Base-by-base conservation (phyloP, 2,329 filamentous ascomycete species). In the Sphaerulina musiva region DNA sequence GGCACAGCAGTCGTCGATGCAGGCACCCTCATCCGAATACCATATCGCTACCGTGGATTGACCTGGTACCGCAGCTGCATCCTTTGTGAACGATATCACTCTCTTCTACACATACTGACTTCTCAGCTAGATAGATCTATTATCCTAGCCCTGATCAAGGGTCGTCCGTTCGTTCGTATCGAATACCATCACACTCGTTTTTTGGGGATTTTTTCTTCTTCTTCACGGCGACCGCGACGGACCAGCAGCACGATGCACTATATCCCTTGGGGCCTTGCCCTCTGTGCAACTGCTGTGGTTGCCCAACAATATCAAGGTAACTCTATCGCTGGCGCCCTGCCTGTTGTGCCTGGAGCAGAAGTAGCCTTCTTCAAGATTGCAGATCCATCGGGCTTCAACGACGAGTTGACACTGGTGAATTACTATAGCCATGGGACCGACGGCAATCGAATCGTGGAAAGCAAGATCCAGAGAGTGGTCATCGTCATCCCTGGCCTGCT, bases 311-410 rank as follows among this genome's bases (percentile, higher is more conserved):
- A 63, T 43, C 58, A 53, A 3, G 63, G 64, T 36, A 59, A 64
- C 36, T 38, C 49, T 14, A 65, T 66, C 48, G 56, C 54, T 31
- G 60, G 57, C n/a, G 47, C 43, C 23, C 55, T 65, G 11, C 62
- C 63, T 4, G 50, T 41, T 6, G 48, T 64, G 23, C 39, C 45
- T 11, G 59, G 62, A 31, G 52, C 58, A 11, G 63, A 65, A 41
- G 51, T 65, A 38, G 57, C 63, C n/a, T 71, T 63, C 61, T 70
- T 66, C 60, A 67, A 65, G 48, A 66, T 70, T 55, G 62, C 61
- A 14, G 65, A 66, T 41, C 50, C 58, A 1, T 52, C 53, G 26
- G 58, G 57, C 23, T 39, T 39, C 9, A 65, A 63, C 54, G 52
- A 57, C 31, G 61, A 64, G 48, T 51, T 66, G 32, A 68, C 65